Evolutionary conservation across 768 basidiomycete genomes (phyloP).

Genomic region (Termitomyces sp.): DNA sequence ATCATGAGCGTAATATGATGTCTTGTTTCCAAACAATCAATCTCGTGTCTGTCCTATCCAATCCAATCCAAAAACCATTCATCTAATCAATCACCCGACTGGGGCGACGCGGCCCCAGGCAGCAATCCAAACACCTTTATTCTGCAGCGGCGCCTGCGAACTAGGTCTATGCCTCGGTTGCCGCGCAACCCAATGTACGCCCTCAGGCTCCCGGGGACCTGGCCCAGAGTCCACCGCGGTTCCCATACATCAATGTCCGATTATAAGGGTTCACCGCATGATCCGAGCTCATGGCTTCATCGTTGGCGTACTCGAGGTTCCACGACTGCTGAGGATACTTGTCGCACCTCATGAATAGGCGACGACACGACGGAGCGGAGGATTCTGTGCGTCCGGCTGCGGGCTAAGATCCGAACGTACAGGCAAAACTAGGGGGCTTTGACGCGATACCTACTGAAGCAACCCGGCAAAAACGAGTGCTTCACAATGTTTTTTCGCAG

Average conservation of each 20-base stretch:
- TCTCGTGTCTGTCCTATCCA: not conserved
- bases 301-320: conserved; percentile 25
- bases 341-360: conserved; percentile 21
- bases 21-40: not conserved
- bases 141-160: conserved; percentile 47
- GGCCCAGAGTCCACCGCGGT: conserved; percentile 79
- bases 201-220: conserved; percentile 69
- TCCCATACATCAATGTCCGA: conserved; percentile 26
- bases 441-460: conserved; percentile 99
- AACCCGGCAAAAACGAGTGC: conserved; percentile 94
- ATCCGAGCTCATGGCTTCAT: conserved; percentile 24
- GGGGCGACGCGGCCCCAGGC: not conserved
- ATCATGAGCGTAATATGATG: not conserved
- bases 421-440: conserved; percentile 68
- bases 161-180: conserved; percentile 50
- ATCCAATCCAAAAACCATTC: not conserved
- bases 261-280: conserved; percentile 23
- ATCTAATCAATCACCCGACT: not conserved
- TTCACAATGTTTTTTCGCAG: conserved; percentile 86
- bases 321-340: conserved; percentile 13
- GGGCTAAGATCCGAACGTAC: conserved; percentile 18
- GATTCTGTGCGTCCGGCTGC: conserved; percentile 27
- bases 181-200: conserved; percentile 75
- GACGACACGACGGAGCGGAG: conserved; percentile 44
- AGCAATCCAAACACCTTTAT: conserved; percentile 6